Percentiles rank a stretch among this genome's conserved stretches.
These are phyloP conservation scores for Ustilago trichophora DNA, from an alignment of 1,284 basidiomycete genomes.

Conservation along the genomic window DNA sequence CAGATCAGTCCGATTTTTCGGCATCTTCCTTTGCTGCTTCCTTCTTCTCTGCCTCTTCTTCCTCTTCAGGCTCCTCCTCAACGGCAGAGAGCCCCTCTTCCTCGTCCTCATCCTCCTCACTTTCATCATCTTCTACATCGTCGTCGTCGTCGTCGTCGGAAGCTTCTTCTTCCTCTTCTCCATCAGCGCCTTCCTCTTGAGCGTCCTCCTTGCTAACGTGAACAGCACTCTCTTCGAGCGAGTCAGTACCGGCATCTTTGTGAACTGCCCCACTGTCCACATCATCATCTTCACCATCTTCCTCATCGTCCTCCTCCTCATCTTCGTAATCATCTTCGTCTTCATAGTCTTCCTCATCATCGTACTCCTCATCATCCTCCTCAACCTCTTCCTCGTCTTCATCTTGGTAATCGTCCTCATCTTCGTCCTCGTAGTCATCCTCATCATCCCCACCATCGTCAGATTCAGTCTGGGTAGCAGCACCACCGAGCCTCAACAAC, in stretches of 20 bases:
- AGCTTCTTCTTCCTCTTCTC: conserved; percentile 70
- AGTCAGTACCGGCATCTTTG: conserved; percentile 27
- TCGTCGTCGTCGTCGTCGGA: conserved; percentile 77
- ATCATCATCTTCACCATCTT: conserved; percentile 48
- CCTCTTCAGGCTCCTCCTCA: conserved; percentile 43
- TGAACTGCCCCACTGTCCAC: conserved; percentile 49
- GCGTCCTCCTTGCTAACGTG: conserved; percentile 28
- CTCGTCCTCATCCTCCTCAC: conserved; percentile 50
- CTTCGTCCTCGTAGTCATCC: conserved; percentile 69
- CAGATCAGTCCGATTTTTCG: too few relatives aligned
- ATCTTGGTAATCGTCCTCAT: conserved; percentile 65
- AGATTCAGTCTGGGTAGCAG: conserved; percentile 68
- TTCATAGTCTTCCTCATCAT: conserved; percentile 39
- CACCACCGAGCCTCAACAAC: conserved; percentile 15
- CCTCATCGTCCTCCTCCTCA: conserved; percentile 46
- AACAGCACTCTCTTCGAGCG: conserved; percentile 25
- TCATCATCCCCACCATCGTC: conserved; percentile 72
- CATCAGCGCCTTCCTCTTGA: conserved; percentile 34
- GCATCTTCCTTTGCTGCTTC: neutral
- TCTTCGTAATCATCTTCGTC: conserved; percentile 34
- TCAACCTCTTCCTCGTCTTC: conserved; percentile 72
- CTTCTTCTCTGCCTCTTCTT: conserved; percentile 15
- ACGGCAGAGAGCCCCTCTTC: conserved; percentile 46
- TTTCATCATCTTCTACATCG: conserved; percentile 36
- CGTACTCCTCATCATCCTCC: conserved; percentile 59